Conservation (phyloP, 2,329 filamentous ascomycete genomes). For the Conoideocrella luteorostrata region DNA sequence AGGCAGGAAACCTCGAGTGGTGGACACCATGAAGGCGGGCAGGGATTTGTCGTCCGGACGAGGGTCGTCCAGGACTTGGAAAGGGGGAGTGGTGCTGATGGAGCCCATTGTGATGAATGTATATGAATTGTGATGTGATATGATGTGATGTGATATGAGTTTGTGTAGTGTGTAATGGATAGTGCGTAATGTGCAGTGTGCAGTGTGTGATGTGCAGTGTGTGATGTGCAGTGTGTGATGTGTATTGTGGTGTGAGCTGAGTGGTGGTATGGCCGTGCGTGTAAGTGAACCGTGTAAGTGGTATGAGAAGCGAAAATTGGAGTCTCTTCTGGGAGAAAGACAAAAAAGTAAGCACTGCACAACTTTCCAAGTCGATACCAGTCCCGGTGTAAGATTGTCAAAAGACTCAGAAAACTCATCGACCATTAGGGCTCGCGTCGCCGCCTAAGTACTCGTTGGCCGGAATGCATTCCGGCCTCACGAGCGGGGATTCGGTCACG, state of each 20-base stretch:
- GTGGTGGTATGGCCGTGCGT: neutral
- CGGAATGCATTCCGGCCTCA: slow-evolving; percentile 42
- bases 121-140: too few relatives aligned
- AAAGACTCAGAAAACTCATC: neutral
- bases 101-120: slow-evolving; percentile 37
- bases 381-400: neutral
- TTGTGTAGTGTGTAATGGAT: too few relatives aligned
- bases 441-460: slow-evolving; percentile 42
- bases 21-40: slow-evolving; percentile 75
- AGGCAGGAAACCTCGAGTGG: slow-evolving; percentile 66
- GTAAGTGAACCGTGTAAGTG: neutral
- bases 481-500: slow-evolving; percentile 20
- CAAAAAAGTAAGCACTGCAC: neutral
- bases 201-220: too few relatives aligned
- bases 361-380: neutral
- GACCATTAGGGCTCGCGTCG: slow-evolving; percentile 19
- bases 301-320: too few relatives aligned
- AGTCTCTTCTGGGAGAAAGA: too few relatives aligned
- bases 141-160: too few relatives aligned
- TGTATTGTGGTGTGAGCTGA: slow-evolving; percentile 4
- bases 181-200: too few relatives aligned
- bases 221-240: too few relatives aligned
- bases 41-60: slow-evolving; percentile 55
- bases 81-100: slow-evolving; percentile 30
- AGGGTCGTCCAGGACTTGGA: slow-evolving; percentile 58